Evolutionary conservation across 345 rosid genomes (phyloP).

Genomic region (Lumnitzera racemosa): DNA sequence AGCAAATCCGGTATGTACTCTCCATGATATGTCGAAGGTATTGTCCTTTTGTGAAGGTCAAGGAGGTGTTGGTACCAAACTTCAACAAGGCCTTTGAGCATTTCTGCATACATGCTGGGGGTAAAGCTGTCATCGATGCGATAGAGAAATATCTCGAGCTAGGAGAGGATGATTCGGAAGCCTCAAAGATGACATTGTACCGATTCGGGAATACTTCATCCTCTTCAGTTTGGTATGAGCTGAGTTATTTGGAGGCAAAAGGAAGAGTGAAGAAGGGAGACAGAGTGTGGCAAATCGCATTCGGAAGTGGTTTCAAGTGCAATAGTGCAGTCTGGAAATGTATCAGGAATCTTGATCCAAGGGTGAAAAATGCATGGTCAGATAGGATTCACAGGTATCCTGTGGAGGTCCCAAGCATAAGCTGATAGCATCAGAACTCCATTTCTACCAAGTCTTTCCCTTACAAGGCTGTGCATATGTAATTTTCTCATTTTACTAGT

Average conservation of each 20-base stretch:
- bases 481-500: no score
- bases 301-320: neutral
- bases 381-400: constrained; percentile 1
- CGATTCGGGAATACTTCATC: constrained; percentile 18
- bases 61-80: constrained; percentile 2
- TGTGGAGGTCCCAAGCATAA: constrained; percentile 1
- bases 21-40: constrained; percentile 2
- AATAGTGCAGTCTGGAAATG: constrained; percentile 14
- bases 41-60: neutral
- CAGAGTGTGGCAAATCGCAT: constrained; percentile 9
- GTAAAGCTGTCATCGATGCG: constrained; percentile 14
- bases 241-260: constrained; percentile 18
- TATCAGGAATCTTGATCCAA: neutral
- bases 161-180: constrained; percentile 9
- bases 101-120: constrained; percentile 18
- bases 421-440: no score
- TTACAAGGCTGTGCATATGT: no score
- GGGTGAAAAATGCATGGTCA: constrained; percentile 9
- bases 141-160: constrained; percentile 7
- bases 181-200: constrained; percentile 17
- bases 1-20: constrained; percentile 5
- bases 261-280: constrained; percentile 10
- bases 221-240: constrained; percentile 16
- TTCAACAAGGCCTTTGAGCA: constrained; percentile 18
- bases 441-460: no score